Evolutionary conservation across 208 protist genomes (phyloP), one percentile per base, ranked within the genome.

Genomic region (Trypanosomatidae sp.): DNA sequence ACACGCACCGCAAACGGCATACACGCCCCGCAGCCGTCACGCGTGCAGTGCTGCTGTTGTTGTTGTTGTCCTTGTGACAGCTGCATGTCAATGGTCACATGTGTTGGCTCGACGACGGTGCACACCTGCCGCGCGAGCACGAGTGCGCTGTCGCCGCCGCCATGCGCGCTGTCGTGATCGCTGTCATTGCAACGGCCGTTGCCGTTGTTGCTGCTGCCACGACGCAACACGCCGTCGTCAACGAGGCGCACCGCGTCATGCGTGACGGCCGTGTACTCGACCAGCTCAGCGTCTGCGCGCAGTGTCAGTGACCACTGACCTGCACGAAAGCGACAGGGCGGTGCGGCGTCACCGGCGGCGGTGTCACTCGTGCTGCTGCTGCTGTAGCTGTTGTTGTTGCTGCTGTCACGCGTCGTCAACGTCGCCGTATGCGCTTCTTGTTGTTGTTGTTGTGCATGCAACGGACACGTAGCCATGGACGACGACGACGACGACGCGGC

Each of bases 51-150:
- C n/a, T n/a, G n/a, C n/a, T n/a, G n/a, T n/a, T n/a, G n/a, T n/a
- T n/a, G n/a, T n/a, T n/a, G n/a, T n/a, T n/a, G n/a, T n/a, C n/a
- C n/a, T n/a, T n/a, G n/a, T n/a, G 15, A 33, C 23, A 87, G 33
- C 43, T 72, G 43, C 18, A 63, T 53, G 7, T 65, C 24, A 15
- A 87, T 23, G 0, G 76, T 71, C n/a, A 91, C 25, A 51, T 71
- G 68, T 2, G 76, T 83, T 20, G 43, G 28, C 43, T 86, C 81
- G 0, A 48, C 28, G 6, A 91, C 42, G 7, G 38, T 59, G 52
- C 70, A 81, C 2, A 47, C 48, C 47, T 84, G 70, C 43, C 66
- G 52, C 51, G 78, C 81, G 20, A 91, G 61, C 25, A 83, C 20
- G 16, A 44, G 41, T 8, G 50, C 45, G 21, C 61, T 71, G 18